Percentiles rank a stretch among this genome's conserved stretches.
Evolutionary conservation across 108 stramenopile species (phyloP).

Genomic region (Epipyxis sp.): DNA sequence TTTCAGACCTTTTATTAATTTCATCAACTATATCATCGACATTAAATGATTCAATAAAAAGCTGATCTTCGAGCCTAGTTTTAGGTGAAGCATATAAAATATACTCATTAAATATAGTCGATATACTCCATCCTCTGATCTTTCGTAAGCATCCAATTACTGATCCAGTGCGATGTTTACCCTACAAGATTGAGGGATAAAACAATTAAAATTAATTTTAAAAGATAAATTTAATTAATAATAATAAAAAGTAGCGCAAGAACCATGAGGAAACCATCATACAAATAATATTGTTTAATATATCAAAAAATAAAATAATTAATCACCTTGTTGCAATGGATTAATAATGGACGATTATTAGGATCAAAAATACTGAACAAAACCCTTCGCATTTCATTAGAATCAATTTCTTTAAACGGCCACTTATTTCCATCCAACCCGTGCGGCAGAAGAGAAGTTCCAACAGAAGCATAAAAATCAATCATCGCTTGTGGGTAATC

Average conservation of each 20-base stretch:
- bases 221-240: no score
- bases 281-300: no score
- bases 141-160: slow-evolving; percentile 35
- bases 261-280: no score
- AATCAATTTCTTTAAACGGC: slow-evolving; percentile 28
- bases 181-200: no score
- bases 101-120: slow-evolving; percentile 35
- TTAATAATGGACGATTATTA: slow-evolving; percentile 35
- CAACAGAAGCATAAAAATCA: slow-evolving; percentile 25
- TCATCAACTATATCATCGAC: no score
- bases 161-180: slow-evolving; percentile 41
- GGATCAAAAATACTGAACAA: slow-evolving; percentile 24
- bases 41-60: slow-evolving; percentile 35
- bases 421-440: slow-evolving; percentile 36
- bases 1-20: no score
- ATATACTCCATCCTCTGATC: slow-evolving; percentile 25
- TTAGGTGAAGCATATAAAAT: slow-evolving; percentile 20
- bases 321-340: slow-evolving; percentile 46
- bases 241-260: no score
- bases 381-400: neutral
- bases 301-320: no score
- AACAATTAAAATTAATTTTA: no score
- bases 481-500: slow-evolving; percentile 27
- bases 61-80: slow-evolving; percentile 34
- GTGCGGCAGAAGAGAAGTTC: slow-evolving; percentile 12